Base-by-base conservation (phyloP, 768 basidiomycete genomes). In the Mycena haematopus region DNA sequence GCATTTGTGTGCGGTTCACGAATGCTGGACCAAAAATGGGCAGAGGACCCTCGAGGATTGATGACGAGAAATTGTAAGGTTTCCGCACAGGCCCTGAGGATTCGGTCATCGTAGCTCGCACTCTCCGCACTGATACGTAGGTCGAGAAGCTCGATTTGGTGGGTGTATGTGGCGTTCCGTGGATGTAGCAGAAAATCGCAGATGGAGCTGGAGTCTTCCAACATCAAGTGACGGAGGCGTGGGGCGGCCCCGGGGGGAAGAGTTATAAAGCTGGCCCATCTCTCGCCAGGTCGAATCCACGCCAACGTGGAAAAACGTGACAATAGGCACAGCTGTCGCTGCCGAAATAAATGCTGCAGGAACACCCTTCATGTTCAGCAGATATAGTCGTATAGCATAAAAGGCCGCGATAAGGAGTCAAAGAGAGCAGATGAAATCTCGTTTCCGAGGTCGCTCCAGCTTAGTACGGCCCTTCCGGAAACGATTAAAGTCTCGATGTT, bases 31-130 rank as follows among this genome's bases (percentile, higher is more conserved):
- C 52, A 0, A 62, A 15, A 19, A 50, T 27, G 15, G 60, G 46
- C 2, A 62, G 38, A 45, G 54, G 2, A 9, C 31, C 60, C 14
- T 36, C 24, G 58, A 52, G 49, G 22, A 13, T 38, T 62, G 40
- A 62, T 15, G 9, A 24, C 49, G 7, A 56, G 60, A 36, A 27
- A 45, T 45, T 27, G 24, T 17, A 62, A 24, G 2, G 60, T 52
- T 22, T 10, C 5, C 17, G 60, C 54, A 35, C 60, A 62, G 6
- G 49, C 55, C 24, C 31, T 13, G 22, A 62, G 54, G 10, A 62
- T 33, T 14, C 54, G 47, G 22, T 56, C n/a, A 17, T 46, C 54
- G 24, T 35, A 45, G 21, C 21, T 17, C 35, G 13, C 55, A 22
- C 54, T 62, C 13, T 13, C 0, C 21, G 54, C 1, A 19, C 27